Conservation (phyloP, 2,329 filamentous ascomycete genomes). For the Penicillium sp. region DNA sequence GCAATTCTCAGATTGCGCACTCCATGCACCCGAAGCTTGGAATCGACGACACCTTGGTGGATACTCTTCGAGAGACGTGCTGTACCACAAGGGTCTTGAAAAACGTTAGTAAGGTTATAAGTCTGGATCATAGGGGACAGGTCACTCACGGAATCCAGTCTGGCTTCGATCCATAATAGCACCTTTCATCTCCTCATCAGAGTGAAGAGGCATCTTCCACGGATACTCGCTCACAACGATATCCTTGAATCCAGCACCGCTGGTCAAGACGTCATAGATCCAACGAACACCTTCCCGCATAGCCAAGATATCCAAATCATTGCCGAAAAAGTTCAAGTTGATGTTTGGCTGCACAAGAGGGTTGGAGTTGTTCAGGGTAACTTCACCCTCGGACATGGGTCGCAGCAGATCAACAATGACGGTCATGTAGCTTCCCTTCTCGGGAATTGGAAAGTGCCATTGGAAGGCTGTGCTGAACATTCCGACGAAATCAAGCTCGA, state of each 20-base stretch:
- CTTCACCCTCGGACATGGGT: conserved; percentile 44
- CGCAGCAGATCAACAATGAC: conserved; percentile 56
- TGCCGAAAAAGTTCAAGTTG: conserved; percentile 47
- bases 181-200: conserved; percentile 57
- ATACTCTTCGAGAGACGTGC: conserved; percentile 54
- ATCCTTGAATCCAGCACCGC: conserved; percentile 56
- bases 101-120: neutral
- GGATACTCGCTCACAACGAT: conserved; percentile 51
- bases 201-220: conserved; percentile 58
- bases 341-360: conserved; percentile 41
- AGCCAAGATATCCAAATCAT: conserved; percentile 56
- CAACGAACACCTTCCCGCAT: conserved; percentile 60
- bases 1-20: conserved; percentile 55
- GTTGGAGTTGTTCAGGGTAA: conserved; percentile 43
- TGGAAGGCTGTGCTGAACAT: conserved; percentile 57
- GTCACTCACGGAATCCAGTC: conserved; percentile 44
- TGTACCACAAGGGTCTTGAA: conserved; percentile 52
- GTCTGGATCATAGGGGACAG: too few relatives aligned
- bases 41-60: conserved; percentile 54
- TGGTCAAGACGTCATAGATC: conserved; percentile 55
- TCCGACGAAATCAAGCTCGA: conserved; percentile 62
- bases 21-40: conserved; percentile 53
- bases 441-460: conserved; percentile 48
- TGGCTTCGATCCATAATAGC: conserved; percentile 58
- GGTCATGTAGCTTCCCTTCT: conserved; percentile 53